Percentiles rank a stretch among this genome's conserved stretches.
Conservation (phyloP, 306 rosid genomes). For the Castanea mollissima region DNA sequence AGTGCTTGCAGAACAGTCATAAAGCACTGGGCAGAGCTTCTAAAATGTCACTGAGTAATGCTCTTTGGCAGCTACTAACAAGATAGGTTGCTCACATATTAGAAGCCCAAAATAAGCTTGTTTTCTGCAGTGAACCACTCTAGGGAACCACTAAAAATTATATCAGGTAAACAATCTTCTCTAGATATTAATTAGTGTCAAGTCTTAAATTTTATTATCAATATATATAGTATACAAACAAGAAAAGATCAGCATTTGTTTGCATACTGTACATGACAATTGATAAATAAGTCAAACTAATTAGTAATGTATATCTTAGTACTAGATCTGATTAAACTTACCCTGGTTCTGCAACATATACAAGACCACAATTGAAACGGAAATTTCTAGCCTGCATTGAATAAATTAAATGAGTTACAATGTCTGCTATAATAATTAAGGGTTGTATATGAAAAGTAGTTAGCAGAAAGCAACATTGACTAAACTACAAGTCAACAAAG, state of each 20-base stretch:
- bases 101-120: neutral
- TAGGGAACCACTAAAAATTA: constrained; percentile 3
- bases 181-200: neutral
- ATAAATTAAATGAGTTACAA: constrained; percentile 21
- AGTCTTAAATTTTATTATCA: constrained; percentile 6
- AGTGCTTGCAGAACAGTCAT: neutral
- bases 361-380: constrained; percentile 90
- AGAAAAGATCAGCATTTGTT: constrained; percentile 7
- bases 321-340: constrained; percentile 39
- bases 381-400: constrained; percentile 90
- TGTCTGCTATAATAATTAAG: constrained; percentile 10
- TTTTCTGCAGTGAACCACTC: neutral
- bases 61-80: neutral
- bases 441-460: constrained; percentile 5
- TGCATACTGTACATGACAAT: constrained; percentile 7
- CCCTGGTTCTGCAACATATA: constrained; percentile 95
- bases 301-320: neutral
- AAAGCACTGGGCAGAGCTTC: too few relatives aligned
- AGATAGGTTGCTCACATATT: neutral
- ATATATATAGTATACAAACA: constrained; percentile 1
- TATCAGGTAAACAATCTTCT: neutral
- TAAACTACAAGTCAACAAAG: neutral
- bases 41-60: neutral
- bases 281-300: neutral
- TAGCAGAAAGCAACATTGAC: neutral